A percentile compares a stretch with the other conserved stretches of the same genome.
Conservation (phyloP, 2,329 filamentous ascomycete species). For the Fusarium globosum region DNA sequence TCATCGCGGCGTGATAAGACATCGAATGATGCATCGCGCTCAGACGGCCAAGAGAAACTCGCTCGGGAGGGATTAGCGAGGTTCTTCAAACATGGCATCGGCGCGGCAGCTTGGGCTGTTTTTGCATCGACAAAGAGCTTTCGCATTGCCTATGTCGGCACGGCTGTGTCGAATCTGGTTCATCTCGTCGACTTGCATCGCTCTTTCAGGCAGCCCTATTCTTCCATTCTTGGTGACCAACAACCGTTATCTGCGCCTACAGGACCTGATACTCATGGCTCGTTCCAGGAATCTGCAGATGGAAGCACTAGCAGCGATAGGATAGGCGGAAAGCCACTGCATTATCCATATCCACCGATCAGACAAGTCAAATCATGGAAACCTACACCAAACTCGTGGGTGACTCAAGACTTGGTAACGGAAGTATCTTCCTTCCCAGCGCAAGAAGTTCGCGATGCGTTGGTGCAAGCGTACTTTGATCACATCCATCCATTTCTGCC, state of each 20-base stretch:
- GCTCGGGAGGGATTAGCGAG: constrained; percentile 39
- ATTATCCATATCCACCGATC: constrained; percentile 44
- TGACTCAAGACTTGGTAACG: constrained; percentile 34
- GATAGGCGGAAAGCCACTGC: constrained; percentile 17
- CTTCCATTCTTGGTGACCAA: constrained; percentile 8
- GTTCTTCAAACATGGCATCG: constrained; percentile 43
- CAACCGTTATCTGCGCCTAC: constrained; percentile 24
- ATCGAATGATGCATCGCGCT: neutral
- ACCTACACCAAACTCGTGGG: constrained; percentile 33
- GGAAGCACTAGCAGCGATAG: constrained; percentile 29
- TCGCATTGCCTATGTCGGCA: constrained; percentile 44
- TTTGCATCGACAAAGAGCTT: constrained; percentile 41
- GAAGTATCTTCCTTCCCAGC: constrained; percentile 41
- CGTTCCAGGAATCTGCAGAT: constrained; percentile 24
- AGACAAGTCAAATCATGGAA: constrained; percentile 41
- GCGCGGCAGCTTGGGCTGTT: constrained; percentile 41
- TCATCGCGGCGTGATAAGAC: neutral
- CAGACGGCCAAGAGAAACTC: constrained; percentile 38
- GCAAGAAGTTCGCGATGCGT: constrained; percentile 42
- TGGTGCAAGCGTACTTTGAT: constrained; percentile 40
- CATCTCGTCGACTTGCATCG: constrained; percentile 40
- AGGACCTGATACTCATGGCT: constrained; percentile 26
- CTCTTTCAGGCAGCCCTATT: constrained; percentile 40
- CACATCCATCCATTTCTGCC: constrained; percentile 43
- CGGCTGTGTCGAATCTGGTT: constrained; percentile 41